Evolutionary conservation across 495 filamentous ascomycete species (phyloP).

Genomic region (Penicillium flavigenum): DNA sequence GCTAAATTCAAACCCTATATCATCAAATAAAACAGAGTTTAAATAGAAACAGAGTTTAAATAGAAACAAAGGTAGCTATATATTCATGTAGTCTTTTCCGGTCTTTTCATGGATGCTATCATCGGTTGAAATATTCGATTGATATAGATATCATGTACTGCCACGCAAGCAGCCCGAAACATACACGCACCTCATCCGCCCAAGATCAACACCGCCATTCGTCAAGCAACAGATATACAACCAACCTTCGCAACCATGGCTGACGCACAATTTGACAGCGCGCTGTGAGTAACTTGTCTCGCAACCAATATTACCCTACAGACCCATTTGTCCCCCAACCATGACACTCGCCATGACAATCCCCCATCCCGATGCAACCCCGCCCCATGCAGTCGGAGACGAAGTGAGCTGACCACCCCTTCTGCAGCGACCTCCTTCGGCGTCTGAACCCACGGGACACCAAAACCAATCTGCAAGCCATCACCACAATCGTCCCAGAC

Average conservation of each 20-base stretch:
- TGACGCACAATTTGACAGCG: conserved; percentile 60
- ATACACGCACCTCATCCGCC: conserved; percentile 42
- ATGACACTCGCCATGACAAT: conserved; percentile 12
- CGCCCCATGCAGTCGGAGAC: conserved; percentile 24
- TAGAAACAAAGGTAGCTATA: neutral
- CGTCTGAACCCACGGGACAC: conserved; percentile 94
- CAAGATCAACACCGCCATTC: conserved; percentile 29
- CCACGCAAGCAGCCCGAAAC: conserved; percentile 21
- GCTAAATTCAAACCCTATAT: neutral
- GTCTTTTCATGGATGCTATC: neutral
- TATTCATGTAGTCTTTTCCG: neutral
- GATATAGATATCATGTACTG: conserved; percentile 11
- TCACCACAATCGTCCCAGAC: conserved; percentile 82
- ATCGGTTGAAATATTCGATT: neutral
- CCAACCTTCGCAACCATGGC: conserved; percentile 43
- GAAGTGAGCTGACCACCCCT: conserved; percentile 28
- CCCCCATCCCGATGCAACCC: conserved; percentile 30
- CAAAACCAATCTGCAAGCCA: conserved; percentile 73
- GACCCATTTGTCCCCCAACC: neutral
- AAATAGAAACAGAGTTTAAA: neutral
- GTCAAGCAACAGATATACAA: conserved; percentile 23
- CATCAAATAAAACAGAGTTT: neutral
- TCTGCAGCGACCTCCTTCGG: conserved; percentile 88
- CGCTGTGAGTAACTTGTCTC: conserved; percentile 50
- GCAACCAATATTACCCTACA: neutral